Conservation (phyloP, 768 basidiomycete species). For the Hypsizygus marmoreus region DNA sequence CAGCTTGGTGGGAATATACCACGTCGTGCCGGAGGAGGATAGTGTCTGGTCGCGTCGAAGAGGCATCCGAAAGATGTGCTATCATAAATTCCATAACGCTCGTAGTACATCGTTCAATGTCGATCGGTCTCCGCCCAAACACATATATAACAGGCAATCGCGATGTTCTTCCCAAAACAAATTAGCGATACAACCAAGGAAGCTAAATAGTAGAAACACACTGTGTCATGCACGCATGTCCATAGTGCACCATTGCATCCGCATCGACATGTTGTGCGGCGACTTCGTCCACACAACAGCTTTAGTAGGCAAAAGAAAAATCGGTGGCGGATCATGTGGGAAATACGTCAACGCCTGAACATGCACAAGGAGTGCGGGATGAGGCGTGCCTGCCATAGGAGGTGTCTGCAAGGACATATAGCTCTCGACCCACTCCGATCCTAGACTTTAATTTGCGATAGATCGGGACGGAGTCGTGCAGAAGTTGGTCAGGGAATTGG, state of each 20-base stretch:
- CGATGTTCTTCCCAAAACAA: slow-evolving; percentile 59
- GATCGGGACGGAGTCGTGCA: slow-evolving; percentile 84
- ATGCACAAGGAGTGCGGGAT: slow-evolving; percentile 13
- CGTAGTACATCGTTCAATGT: slow-evolving; percentile 51
- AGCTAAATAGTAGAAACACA: slow-evolving; percentile 43
- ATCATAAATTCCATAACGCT: slow-evolving; percentile 39
- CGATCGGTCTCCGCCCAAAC: slow-evolving; percentile 75
- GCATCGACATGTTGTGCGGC: slow-evolving; percentile 93
- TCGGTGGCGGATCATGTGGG: background rate
- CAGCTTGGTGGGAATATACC: slow-evolving; percentile 66
- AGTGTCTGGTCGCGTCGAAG: slow-evolving; percentile 20
- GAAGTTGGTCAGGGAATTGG: slow-evolving; percentile 94
- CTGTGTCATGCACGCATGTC: slow-evolving; percentile 95
- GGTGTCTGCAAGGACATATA: slow-evolving; percentile 75
- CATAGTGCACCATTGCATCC: slow-evolving; percentile 91
- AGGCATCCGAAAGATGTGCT: slow-evolving; percentile 5
- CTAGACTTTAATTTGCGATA: slow-evolving; percentile 63
- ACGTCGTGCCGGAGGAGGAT: slow-evolving; percentile 77
- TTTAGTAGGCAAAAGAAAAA: slow-evolving; percentile 27
- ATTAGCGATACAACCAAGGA: background rate
- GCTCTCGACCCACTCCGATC: slow-evolving; percentile 19
- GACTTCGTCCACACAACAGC: slow-evolving; percentile 97
- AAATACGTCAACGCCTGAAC: slow-evolving; percentile 14
- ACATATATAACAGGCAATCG: slow-evolving; percentile 89
- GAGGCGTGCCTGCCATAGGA: slow-evolving; percentile 93